A percentile compares a stretch with the other conserved stretches of the same genome.
Conservation (phyloP, 2,329 filamentous ascomycete species). For the Parastagonospora nodorum region DNA sequence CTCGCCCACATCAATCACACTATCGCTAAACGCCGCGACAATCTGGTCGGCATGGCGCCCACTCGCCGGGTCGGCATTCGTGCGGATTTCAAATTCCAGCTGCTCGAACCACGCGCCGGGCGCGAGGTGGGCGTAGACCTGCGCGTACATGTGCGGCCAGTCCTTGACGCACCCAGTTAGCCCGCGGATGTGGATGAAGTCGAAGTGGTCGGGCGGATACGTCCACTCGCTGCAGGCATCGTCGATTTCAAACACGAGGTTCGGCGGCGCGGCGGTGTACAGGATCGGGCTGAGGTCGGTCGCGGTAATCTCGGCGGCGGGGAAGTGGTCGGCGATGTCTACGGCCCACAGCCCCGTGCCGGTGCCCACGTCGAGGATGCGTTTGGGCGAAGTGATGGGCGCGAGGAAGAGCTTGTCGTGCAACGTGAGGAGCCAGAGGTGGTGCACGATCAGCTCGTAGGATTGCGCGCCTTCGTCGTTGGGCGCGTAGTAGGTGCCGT, state of each 20-base stretch:
- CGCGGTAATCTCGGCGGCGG: conserved; percentile 40
- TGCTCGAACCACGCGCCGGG: conserved; percentile 53
- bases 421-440: conserved; percentile 43
- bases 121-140: conserved; percentile 44
- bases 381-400: conserved; percentile 31
- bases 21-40: conserved; percentile 21
- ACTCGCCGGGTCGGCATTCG: conserved; percentile 19
- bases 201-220: conserved; percentile 45
- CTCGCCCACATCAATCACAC: conserved; percentile 21
- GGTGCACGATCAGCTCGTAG: conserved; percentile 39
- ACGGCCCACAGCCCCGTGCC: conserved; percentile 45
- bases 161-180: conserved; percentile 49
- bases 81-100: conserved; percentile 43
- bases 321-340: conserved; percentile 47
- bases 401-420: conserved; percentile 43
- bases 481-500: conserved; percentile 42
- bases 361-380: conserved; percentile 43
- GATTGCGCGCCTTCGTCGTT: conserved; percentile 39
- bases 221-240: conserved; percentile 50
- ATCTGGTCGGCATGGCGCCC: conserved; percentile 22
- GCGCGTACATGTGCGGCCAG: conserved; percentile 48
- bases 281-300: conserved; percentile 46
- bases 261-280: conserved; percentile 43
- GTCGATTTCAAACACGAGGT: conserved; percentile 53
- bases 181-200: conserved; percentile 48